Percentiles rank a stretch among this genome's conserved stretches.
phyloP scores from a whole-genome alignment of 495 filamentous ascomycete genomes.

The Penicillium coffeae region DNA sequence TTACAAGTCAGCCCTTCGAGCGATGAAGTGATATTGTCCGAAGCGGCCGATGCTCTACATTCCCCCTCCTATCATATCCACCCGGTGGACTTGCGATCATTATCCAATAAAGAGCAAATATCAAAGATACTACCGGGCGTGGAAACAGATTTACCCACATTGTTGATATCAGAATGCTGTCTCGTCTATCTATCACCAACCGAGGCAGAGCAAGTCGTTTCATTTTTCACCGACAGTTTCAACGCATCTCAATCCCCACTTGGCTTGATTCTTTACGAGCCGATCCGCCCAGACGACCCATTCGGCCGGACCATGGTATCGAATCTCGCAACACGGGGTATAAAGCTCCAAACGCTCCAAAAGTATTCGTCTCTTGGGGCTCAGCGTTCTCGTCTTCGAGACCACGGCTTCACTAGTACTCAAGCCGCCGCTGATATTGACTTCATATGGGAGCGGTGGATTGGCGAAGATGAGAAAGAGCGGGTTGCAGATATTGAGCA shows the following conservation, averaged over 20 bases:
- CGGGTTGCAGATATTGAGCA: slow-evolving; percentile 76
- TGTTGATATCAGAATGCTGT: slow-evolving; percentile 91
- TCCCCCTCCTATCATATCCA: slow-evolving; percentile 66
- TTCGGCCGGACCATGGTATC: slow-evolving; percentile 89
- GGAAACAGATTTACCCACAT: slow-evolving; percentile 62
- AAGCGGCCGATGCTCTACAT: slow-evolving; percentile 38
- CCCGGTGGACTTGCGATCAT: slow-evolving; percentile 71
- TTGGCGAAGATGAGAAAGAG: slow-evolving; percentile 68
- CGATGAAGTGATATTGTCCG: slow-evolving; percentile 31
- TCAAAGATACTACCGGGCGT: slow-evolving; percentile 28
- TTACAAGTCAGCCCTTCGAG: slow-evolving; percentile 21
- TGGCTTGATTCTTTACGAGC: slow-evolving; percentile 81
- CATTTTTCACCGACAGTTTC: slow-evolving; percentile 56
- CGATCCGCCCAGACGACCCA: slow-evolving; percentile 73
- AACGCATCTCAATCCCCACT: slow-evolving; percentile 36
- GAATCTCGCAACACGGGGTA: slow-evolving; percentile 81
- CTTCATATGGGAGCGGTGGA: slow-evolving; percentile 72
- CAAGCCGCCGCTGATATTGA: slow-evolving; percentile 64
- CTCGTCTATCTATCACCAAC: slow-evolving; percentile 74
- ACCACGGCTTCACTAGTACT: slow-evolving; percentile 55
- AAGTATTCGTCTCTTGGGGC: slow-evolving; percentile 60
- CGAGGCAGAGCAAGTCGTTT: slow-evolving; percentile 59
- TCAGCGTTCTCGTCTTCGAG: slow-evolving; percentile 61
- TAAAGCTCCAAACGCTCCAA: slow-evolving; percentile 77
- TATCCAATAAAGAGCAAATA: slow-evolving; percentile 33